Evolutionary conservation across 208 protist species (phyloP).

Genomic region (Phytomonas serpens): DNA sequence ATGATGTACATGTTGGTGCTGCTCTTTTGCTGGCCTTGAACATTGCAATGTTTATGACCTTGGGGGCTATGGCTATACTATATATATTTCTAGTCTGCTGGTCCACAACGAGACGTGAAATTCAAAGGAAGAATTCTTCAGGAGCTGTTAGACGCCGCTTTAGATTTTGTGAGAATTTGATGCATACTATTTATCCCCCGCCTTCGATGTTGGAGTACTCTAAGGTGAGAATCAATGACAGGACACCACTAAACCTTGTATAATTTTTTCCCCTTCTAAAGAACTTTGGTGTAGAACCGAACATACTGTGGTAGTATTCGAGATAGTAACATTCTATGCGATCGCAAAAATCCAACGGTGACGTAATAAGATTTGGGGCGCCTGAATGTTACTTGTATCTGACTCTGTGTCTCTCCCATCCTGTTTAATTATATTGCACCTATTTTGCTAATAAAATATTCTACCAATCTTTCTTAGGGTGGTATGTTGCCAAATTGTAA

Average conservation of each 20-base stretch:
- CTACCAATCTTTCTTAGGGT: not conserved
- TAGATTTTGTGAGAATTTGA: not conserved
- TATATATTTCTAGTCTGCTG: slow-evolving; percentile 3
- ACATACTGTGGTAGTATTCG: not conserved
- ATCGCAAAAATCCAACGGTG: not conserved
- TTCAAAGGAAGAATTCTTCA: not conserved
- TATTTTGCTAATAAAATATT: not conserved
- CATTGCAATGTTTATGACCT: not conserved
- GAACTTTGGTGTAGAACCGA: not conserved
- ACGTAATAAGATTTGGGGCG: not conserved
- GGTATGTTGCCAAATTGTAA: not conserved
- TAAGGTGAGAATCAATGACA: not conserved
- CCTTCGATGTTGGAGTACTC: not conserved
- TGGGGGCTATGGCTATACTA: not conserved
- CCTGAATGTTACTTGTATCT: not conserved
- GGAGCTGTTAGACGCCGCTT: not conserved
- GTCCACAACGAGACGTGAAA: slow-evolving; percentile 2
- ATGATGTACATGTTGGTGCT: not conserved
- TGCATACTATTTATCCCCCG: not conserved
- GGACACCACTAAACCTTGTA: not conserved
- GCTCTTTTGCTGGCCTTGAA: not conserved
- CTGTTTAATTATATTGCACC: not conserved
- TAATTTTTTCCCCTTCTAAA: not conserved
- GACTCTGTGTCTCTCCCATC: not conserved
- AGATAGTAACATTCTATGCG: not conserved